These are phyloP conservation scores for Candida glucosophila DNA, from an alignment of 1,139 yeast species.

Conservation along the genomic window DNA sequence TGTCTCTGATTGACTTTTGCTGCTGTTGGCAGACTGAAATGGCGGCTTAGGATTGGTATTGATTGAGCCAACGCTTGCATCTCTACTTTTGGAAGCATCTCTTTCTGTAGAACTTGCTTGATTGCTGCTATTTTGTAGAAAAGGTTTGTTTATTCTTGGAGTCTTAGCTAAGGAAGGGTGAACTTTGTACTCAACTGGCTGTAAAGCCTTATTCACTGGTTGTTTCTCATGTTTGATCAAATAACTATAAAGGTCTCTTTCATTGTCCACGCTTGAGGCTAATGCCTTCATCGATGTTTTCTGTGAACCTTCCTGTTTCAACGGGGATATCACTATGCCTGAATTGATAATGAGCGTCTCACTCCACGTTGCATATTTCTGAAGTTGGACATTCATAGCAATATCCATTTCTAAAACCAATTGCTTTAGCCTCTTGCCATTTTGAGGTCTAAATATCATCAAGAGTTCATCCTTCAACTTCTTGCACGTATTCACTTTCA, in stretches of 20 bases:
- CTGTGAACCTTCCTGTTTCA: slow-evolving; percentile 27
- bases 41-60: not conserved
- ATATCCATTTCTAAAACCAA: slow-evolving; percentile 79
- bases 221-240: slow-evolving; percentile 41
- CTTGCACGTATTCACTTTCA: slow-evolving; percentile 65
- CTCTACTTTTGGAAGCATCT: not conserved
- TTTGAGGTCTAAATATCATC: slow-evolving; percentile 68
- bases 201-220: slow-evolving; percentile 28
- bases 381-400: slow-evolving; percentile 80
- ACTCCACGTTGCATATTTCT: slow-evolving; percentile 79
- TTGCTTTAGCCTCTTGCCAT: slow-evolving; percentile 65
- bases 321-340: slow-evolving; percentile 76
- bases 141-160: slow-evolving; percentile 24
- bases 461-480: slow-evolving; percentile 67
- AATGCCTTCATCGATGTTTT: slow-evolving; percentile 64
- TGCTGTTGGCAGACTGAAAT: not conserved
- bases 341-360: slow-evolving; percentile 78
- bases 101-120: not conserved
- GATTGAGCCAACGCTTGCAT: not conserved
- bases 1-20: not conserved
- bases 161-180: slow-evolving; percentile 58
- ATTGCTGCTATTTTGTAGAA: slow-evolving; percentile 20
- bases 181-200: slow-evolving; percentile 67
- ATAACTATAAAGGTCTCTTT: slow-evolving; percentile 68
- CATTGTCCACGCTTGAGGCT: slow-evolving; percentile 75